Base-by-base conservation (phyloP, 495 filamentous ascomycete genomes). In the Annulohypoxylon bovei region DNA sequence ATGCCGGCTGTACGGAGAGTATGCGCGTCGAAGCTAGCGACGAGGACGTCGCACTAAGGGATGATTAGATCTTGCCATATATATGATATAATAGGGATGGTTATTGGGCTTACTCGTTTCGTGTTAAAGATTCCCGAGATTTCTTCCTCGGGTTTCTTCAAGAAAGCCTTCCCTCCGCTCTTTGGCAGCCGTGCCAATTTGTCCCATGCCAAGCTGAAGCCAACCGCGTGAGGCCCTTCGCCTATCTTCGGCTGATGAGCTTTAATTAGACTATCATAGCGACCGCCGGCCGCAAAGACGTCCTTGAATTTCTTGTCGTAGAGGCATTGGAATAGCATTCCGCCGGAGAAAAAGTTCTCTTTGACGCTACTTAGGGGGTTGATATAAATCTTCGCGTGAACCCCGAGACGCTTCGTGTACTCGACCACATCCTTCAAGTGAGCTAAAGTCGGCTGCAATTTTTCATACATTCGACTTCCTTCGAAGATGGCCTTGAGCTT, bases 151-250 rank as follows among this genome's bases (percentile, higher is more conserved):
- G 81, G 65, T 73, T 91, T 92, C 78, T 93, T 96, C 20, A 90
- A 71, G 61, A 88, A 90, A 2, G 85, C 79, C 70, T 90, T 93
- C 2, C 84, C 78, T 5, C 80, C 79, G 32, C 81, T 79, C 55
- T 90, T 90, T 22, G 92, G 84, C 62, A 91, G 83, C 23, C 66
- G 89, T 84, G 88, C 86, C 11, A 95, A 83, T 67, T 90, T 88
- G 71, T 97, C 94, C 88, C 93, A 97, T 25, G 92, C 92, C 35
- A 99, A 81, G 70, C 95, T 95, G 75, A 98, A 96, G 2, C 95
- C 95, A 37, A 98, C 95, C 8, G 92, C 95, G 72, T 94, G 93
- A 42, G 83, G 82, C 54, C 85, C 81, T 63, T 84, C 79, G 35
- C 81, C 82, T 53, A 88, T 84, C 59, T 85, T 88, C 11, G 88